phyloP scores from a whole-genome alignment of 2,329 filamentous ascomycete genomes.

The Sporothrix schenckii region DNA sequence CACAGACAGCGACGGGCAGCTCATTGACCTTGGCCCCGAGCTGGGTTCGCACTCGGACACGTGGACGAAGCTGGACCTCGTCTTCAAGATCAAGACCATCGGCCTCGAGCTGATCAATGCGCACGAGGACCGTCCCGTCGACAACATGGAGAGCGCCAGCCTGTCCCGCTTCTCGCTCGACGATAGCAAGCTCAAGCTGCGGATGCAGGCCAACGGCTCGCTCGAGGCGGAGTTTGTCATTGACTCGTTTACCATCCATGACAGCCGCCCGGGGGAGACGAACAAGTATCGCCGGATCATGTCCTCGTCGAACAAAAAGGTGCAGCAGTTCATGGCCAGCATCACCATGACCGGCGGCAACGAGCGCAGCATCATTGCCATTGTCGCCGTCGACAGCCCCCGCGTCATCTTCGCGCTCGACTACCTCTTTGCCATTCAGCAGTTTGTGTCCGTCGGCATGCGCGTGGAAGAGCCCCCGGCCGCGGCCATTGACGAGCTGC shows the following conservation, averaged over 20 bases:
- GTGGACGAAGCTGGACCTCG: constrained; percentile 92
- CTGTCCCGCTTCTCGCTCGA: constrained; percentile 94
- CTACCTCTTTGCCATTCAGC: constrained; percentile 87
- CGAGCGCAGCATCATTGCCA: constrained; percentile 80
- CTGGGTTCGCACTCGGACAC: constrained; percentile 67
- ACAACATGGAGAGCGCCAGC: constrained; percentile 74
- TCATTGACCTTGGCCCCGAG: constrained; percentile 68
- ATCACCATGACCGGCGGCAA: constrained; percentile 86
- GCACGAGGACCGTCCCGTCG: constrained; percentile 74
- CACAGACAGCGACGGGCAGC: constrained; percentile 42
- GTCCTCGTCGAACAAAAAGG: constrained; percentile 91
- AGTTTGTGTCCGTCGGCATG: constrained; percentile 76
- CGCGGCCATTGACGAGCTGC: constrained; percentile 48
- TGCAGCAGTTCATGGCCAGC: constrained; percentile 98
- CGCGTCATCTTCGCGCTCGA: constrained; percentile 93
- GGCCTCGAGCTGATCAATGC: constrained; percentile 85
- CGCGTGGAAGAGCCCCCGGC: constrained; percentile 60
- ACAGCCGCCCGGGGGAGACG: constrained; percentile 83
- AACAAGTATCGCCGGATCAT: constrained; percentile 99
- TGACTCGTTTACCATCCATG: constrained; percentile 90
- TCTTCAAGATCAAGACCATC: constrained; percentile 86
- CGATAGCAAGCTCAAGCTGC: constrained; percentile 85
- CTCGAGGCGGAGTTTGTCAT: constrained; percentile 92
- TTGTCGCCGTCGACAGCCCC: constrained; percentile 93
- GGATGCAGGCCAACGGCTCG: constrained; percentile 89